A percentile compares a stretch with the other conserved stretches of the same genome.
Conservation (phyloP, 148 eudicot genomes). For the Oxyria digyna region DNA sequence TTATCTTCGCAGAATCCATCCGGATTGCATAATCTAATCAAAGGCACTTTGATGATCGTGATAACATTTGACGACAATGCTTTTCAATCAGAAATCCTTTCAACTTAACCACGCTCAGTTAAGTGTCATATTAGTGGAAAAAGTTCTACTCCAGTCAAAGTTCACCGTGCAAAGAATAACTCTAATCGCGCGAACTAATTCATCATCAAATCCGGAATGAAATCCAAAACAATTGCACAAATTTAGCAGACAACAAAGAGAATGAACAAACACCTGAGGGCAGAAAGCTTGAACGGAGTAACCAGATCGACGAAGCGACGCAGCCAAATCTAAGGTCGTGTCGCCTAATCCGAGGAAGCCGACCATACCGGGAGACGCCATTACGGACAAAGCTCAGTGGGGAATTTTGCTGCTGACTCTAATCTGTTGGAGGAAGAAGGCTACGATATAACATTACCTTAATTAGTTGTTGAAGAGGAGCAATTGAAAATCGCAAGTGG, state of each 20-base stretch:
- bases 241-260: neutral
- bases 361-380: slow-evolving; percentile 28
- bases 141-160: neutral
- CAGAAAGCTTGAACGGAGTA: slow-evolving; percentile 58
- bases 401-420: neutral
- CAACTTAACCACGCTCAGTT: neutral
- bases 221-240: neutral
- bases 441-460: neutral
- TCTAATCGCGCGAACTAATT: neutral
- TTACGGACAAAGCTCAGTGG: slow-evolving; percentile 2
- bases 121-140: neutral
- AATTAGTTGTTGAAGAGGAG: too few species aligned
- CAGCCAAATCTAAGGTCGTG: slow-evolving; percentile 50
- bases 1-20: neutral
- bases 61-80: neutral
- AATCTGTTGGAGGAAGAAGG: neutral
- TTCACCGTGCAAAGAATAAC: neutral
- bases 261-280: slow-evolving; percentile 19
- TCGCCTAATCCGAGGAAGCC: slow-evolving; percentile 73
- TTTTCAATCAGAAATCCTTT: neutral
- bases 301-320: slow-evolving; percentile 53
- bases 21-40: neutral
- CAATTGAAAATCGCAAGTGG: neutral
- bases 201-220: neutral
- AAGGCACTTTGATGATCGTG: neutral